These are phyloP conservation scores for Lactarius quietus DNA, from an alignment of 768 basidiomycete genomes.

Conservation along the genomic window DNA sequence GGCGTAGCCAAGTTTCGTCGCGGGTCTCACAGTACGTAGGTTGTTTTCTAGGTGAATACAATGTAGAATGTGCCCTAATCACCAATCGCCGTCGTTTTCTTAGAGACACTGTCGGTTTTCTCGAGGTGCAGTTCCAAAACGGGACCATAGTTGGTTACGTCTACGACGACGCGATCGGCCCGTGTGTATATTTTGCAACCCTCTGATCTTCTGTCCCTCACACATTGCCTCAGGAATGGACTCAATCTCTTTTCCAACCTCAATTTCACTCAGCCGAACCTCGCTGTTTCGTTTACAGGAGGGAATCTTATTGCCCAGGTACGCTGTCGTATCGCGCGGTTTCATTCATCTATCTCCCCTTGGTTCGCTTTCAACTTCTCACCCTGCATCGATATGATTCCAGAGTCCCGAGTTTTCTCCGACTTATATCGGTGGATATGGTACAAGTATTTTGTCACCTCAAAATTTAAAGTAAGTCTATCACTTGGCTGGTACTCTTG, in stretches of 20 bases:
- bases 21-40: no score
- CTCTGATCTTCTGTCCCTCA: no score
- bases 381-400: not conserved
- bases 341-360: no score
- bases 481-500: not conserved
- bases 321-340: not conserved
- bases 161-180: not conserved
- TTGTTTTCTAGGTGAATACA: not conserved
- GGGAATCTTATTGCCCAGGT: not conserved
- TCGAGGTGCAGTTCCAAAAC: not conserved
- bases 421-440: not conserved
- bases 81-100: not conserved
- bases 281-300: not conserved
- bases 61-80: not conserved
- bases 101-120: not conserved
- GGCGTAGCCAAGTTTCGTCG: not conserved
- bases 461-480: not conserved
- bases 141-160: not conserved
- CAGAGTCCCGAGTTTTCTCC: not conserved
- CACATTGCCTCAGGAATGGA: no score
- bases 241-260: no score
- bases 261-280: no score
- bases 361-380: no score
- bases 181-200: no score
- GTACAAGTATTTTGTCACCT: not conserved